A percentile compares a stretch with the other conserved stretches of the same genome.
These are phyloP conservation scores for Candida alai DNA, from an alignment of 805 yeast genomes.

Conservation along the genomic window DNA sequence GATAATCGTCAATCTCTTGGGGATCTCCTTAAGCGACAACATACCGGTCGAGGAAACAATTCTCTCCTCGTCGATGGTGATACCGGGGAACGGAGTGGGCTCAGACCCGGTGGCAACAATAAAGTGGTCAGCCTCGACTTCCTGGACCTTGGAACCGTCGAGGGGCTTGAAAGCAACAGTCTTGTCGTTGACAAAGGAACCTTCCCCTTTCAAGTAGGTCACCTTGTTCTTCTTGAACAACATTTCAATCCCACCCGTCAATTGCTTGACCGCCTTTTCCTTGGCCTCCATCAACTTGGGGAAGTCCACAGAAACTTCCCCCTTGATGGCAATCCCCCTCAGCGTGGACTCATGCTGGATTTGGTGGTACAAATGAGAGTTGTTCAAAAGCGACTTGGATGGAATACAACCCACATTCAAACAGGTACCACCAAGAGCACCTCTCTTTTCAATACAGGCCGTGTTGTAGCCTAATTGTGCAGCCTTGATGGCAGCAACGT, in stretches of 20 bases:
- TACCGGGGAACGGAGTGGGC: constrained; percentile 98
- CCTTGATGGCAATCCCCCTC: constrained; percentile 86
- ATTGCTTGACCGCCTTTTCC: constrained; percentile 81
- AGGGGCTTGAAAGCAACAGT: constrained; percentile 76
- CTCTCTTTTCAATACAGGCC: constrained; percentile 97
- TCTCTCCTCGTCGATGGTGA: constrained; percentile 92
- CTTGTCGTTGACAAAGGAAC: constrained; percentile 80
- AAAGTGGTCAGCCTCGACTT: constrained; percentile 74
- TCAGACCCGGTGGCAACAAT: constrained; percentile 98
- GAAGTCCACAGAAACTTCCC: constrained; percentile 71
- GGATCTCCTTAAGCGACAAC: constrained; percentile 78
- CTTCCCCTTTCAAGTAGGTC: constrained; percentile 90
- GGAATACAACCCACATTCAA: constrained; percentile 99
- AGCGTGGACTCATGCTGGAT: constrained; percentile 76
- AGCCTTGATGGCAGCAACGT: constrained; percentile 97
- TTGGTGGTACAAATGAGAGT: constrained; percentile 88
- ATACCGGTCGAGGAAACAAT: constrained; percentile 96
- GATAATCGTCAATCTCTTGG: constrained; percentile 86
- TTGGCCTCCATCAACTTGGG: constrained; percentile 84
- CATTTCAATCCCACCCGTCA: constrained; percentile 93
- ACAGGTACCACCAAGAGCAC: constrained; percentile 96
- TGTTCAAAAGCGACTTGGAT: constrained; percentile 91
- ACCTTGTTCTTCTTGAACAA: constrained; percentile 94
- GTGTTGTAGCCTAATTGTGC: constrained; percentile 94
- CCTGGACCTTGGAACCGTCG: constrained; percentile 71